These are phyloP conservation scores for Aspergillus incahuasiensis DNA, from an alignment of 495 filamentous ascomycete genomes.

Conservation along the genomic window DNA sequence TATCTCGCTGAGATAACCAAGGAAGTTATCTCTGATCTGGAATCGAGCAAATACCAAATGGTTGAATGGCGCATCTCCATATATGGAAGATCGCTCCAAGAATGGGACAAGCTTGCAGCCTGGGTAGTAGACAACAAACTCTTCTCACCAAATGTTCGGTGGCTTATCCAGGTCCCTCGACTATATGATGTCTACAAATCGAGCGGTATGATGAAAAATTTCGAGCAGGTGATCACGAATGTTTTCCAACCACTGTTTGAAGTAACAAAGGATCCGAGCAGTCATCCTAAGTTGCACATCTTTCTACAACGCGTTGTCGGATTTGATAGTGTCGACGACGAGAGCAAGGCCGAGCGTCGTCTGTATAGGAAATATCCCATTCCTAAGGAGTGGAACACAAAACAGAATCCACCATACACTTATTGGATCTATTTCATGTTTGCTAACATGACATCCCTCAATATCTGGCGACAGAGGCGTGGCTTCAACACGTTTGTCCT, in stretches of 20 bases:
- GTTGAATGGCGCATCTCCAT: constrained; percentile 98
- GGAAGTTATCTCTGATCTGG: constrained; percentile 95
- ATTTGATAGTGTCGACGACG: constrained; percentile 96
- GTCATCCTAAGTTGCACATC: constrained; percentile 88
- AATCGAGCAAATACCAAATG: constrained; percentile 99
- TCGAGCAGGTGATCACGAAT: constrained; percentile 86
- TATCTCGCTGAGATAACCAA: constrained; percentile 97
- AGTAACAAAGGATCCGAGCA: constrained; percentile 80
- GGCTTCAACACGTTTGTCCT: constrained; percentile 96
- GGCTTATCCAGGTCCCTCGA: constrained; percentile 92
- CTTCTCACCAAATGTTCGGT: constrained; percentile 94
- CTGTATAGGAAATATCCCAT: constrained; percentile 91
- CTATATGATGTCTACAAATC: constrained; percentile 95
- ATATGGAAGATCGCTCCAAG: constrained; percentile 84
- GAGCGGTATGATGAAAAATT: constrained; percentile 77
- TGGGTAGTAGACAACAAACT: constrained; percentile 99
- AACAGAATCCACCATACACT: constrained; percentile 95
- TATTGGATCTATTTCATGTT: constrained; percentile 99
- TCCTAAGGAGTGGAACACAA: constrained; percentile 79
- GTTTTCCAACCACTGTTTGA: constrained; percentile 93
- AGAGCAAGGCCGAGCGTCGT: constrained; percentile 91
- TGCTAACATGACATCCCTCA: constrained; percentile 88
- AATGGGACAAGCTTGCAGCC: constrained; percentile 96
- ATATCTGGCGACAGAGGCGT: constrained; percentile 81
- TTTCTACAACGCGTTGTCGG: constrained; percentile 94